These are phyloP conservation scores for Kitagawia praeruptora DNA, from an alignment of 129 eudicot genomes.

Conservation along the genomic window DNA sequence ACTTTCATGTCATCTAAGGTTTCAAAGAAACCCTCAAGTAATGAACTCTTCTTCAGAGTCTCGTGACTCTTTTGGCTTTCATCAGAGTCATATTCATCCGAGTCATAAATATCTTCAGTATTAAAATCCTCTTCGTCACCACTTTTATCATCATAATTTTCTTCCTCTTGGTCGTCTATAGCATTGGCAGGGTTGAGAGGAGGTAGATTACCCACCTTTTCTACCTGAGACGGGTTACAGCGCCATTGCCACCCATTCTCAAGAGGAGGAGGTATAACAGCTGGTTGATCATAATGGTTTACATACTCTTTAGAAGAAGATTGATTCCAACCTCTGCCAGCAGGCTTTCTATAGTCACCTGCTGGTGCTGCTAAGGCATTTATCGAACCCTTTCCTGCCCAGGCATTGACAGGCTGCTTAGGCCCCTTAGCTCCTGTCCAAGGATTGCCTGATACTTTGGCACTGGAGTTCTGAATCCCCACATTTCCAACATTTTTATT, in stretches of 20 bases:
- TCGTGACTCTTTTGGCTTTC: conserved; percentile 58
- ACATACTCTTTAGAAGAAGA: no score
- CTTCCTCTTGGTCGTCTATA: neutral
- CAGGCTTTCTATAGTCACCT: conserved; percentile 19
- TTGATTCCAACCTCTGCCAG: conserved; percentile 39
- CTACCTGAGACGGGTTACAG: conserved; percentile 1
- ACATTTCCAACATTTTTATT: conserved; percentile 28
- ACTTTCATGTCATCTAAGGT: conserved; percentile 40
- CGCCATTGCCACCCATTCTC: conserved; percentile 59
- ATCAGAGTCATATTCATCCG: conserved; percentile 75
- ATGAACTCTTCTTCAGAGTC: conserved; percentile 48
- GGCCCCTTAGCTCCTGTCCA: conserved; percentile 13
- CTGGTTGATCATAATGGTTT: conserved; percentile 8
- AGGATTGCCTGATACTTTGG: conserved; percentile 48
- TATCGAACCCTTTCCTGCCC: conserved; percentile 27
- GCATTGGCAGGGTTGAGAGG: neutral
- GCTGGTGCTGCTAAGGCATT: conserved; percentile 26
- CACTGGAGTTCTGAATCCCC: conserved; percentile 24
- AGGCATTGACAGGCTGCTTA: conserved; percentile 13
- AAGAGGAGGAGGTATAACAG: conserved; percentile 46
- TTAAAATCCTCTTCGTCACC: conserved; percentile 27
- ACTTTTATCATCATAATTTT: conserved; percentile 11
- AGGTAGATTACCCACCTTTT: neutral
- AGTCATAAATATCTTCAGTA: conserved; percentile 27
- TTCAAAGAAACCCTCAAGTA: conserved; percentile 47